These are phyloP conservation scores for Carnegiea gigantea DNA, from an alignment of 179 eudicot genomes.

Conservation along the genomic window DNA sequence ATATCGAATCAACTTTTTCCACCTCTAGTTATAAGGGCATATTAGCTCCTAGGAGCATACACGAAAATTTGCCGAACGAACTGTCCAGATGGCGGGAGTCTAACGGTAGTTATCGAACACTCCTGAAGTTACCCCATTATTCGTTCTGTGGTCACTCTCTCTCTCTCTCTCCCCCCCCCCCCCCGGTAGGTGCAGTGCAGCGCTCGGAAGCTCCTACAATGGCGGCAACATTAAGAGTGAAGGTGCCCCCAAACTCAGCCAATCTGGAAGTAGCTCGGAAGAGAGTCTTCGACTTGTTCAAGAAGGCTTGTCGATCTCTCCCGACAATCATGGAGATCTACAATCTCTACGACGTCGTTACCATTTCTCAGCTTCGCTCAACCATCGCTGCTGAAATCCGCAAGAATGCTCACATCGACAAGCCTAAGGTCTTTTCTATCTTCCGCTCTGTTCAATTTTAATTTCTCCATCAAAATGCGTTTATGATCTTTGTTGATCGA, in stretches of 20 bases:
- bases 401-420: slow-evolving; percentile 56
- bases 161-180: slow-evolving; percentile 4
- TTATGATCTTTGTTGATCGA: background rate
- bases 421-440: slow-evolving; percentile 54
- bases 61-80: no score
- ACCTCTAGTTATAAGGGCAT: no score
- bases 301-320: slow-evolving; percentile 72
- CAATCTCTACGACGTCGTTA: slow-evolving; percentile 65
- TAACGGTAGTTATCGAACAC: background rate
- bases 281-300: slow-evolving; percentile 73
- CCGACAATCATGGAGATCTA: slow-evolving; percentile 81
- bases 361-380: slow-evolving; percentile 71
- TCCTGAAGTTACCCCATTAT: background rate
- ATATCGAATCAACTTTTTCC: no score
- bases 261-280: slow-evolving; percentile 65
- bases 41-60: no score
- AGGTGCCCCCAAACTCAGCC: slow-evolving; percentile 75
- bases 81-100: slow-evolving; percentile 2
- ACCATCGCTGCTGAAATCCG: slow-evolving; percentile 73
- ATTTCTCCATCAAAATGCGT: background rate
- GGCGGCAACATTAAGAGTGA: slow-evolving; percentile 31
- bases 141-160: background rate
- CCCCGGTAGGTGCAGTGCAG: no score
- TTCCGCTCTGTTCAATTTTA: background rate
- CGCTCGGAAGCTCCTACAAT: background rate